Evolutionary conservation across 306 rosid species (phyloP).

Genomic region (Fagus sylvatica): DNA sequence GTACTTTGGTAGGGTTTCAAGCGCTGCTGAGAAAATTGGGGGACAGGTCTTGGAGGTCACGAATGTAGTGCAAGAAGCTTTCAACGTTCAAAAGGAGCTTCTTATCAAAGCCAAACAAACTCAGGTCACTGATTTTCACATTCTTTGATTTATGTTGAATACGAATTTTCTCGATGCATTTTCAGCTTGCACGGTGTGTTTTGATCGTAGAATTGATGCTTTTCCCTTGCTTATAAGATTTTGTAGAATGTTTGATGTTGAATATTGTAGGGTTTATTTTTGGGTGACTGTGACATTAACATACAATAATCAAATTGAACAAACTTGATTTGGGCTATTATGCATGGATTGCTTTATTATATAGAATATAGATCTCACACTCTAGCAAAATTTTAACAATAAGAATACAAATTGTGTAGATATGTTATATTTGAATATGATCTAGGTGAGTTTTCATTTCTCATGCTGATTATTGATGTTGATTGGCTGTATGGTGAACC

Average conservation of each 20-base stretch:
- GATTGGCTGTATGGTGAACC: background rate
- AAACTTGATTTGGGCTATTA: constrained; percentile 2
- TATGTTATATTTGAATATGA: constrained; percentile 2
- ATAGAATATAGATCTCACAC: background rate
- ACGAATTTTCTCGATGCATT: background rate
- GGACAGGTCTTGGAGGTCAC: constrained; percentile 69
- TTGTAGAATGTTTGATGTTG: too few species aligned
- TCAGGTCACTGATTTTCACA: constrained; percentile 51
- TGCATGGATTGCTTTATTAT: background rate
- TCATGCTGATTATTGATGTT: background rate
- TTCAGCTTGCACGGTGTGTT: too few species aligned
- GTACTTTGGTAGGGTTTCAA: constrained; percentile 47
- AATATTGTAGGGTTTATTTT: too few species aligned
- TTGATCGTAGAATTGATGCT: too few species aligned
- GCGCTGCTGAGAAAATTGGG: constrained; percentile 81
- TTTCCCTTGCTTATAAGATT: too few species aligned
- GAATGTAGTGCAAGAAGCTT: constrained; percentile 60
- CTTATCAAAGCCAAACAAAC: constrained; percentile 59
- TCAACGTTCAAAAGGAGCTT: constrained; percentile 67
- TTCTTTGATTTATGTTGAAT: background rate
- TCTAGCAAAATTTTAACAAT: too few species aligned
- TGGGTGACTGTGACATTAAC: too few species aligned
- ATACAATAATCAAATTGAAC: background rate
- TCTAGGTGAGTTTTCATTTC: background rate
- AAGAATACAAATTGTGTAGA: background rate